These are phyloP conservation scores for Malania oleifera DNA, from an alignment of 164 flowering plant genomes.

Conservation along the genomic window DNA sequence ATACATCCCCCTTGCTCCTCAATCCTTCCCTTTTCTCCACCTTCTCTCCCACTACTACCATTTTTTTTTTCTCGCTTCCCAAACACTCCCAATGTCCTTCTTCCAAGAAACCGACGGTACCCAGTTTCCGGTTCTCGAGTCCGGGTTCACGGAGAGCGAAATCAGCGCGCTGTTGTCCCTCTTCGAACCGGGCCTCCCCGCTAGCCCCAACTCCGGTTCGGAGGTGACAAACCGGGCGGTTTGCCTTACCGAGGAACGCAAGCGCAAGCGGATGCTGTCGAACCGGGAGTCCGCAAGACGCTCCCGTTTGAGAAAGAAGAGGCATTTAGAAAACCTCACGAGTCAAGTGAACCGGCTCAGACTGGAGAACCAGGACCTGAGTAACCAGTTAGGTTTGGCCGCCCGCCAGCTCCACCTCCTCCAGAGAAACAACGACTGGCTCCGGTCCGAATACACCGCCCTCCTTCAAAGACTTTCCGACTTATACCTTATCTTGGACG, in stretches of 20 bases:
- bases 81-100: no score
- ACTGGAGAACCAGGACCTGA: neutral
- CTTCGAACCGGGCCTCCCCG: no score
- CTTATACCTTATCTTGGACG: neutral
- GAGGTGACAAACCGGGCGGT: no score
- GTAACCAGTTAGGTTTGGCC: neutral
- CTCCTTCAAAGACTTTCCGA: neutral
- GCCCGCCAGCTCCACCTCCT: neutral
- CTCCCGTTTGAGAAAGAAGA: neutral
- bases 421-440: neutral
- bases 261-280: neutral
- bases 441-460: neutral
- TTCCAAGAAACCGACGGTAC: no score
- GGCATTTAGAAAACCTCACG: neutral
- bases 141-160: no score
- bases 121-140: no score
- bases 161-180: no score
- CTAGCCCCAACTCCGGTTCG: no score
- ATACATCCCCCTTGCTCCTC: no score
- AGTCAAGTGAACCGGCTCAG: neutral
- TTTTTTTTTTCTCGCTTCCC: no score
- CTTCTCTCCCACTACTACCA: no score
- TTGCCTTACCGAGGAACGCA: neutral
- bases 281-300: constrained; percentile 4
- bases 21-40: no score